These are phyloP conservation scores for Rhodomyrtus psidioides DNA, from an alignment of 441 rosid species.

Conservation along the genomic window DNA sequence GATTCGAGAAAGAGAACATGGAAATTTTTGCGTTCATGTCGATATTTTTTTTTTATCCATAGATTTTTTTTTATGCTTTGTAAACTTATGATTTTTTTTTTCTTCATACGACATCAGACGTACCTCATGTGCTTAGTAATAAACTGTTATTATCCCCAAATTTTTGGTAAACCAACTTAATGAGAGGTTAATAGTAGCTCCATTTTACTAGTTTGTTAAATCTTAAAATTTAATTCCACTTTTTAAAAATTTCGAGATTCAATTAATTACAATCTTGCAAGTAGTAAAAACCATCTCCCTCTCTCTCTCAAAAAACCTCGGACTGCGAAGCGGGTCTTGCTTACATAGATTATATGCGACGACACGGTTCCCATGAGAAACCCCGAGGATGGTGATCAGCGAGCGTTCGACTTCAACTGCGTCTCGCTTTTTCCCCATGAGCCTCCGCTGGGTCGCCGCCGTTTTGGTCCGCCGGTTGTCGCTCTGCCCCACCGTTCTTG, in stretches of 20 bases:
- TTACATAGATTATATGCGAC: neutral
- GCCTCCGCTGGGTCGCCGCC: neutral
- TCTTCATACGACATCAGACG: neutral
- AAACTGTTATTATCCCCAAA: accelerated
- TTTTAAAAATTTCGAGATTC: neutral
- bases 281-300: neutral
- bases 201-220: neutral
- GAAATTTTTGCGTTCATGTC: too few species aligned
- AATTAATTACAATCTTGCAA: neutral
- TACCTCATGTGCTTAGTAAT: accelerated
- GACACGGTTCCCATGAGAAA: neutral
- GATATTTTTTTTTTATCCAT: too few species aligned
- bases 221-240: neutral
- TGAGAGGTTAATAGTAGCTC: accelerated
- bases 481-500: constrained; percentile 18
- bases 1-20: too few species aligned
- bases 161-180: neutral
- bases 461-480: constrained; percentile 17
- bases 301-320: neutral
- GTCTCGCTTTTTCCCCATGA: constrained; percentile 1
- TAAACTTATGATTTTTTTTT: neutral
- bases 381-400: constrained; percentile 1
- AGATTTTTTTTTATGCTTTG: neutral
- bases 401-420: constrained; percentile 37
- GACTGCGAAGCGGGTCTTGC: accelerated